Evolutionary conservation across 2,329 filamentous ascomycete genomes (phyloP).

Genomic region (Tolypocladium paradoxum): DNA sequence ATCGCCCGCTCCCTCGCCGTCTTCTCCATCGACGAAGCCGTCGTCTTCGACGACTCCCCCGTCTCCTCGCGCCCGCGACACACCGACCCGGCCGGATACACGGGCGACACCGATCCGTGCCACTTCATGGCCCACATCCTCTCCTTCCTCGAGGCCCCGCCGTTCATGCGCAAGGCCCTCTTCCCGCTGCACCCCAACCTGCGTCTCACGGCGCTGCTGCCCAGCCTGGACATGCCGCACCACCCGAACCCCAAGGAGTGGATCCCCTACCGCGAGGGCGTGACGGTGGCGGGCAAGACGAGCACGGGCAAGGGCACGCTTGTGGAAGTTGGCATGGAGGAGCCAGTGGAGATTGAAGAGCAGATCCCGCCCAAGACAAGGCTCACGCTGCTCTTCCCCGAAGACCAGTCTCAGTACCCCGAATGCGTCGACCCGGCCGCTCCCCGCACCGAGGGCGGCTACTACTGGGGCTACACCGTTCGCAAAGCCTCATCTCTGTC

Average conservation of each 20-base stretch:
- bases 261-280: slow-evolving; percentile 70
- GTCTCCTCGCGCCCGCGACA: slow-evolving; percentile 30
- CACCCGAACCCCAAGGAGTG: slow-evolving; percentile 68
- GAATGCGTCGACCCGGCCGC: slow-evolving; percentile 55
- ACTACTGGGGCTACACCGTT: slow-evolving; percentile 78
- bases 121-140: slow-evolving; percentile 73
- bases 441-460: slow-evolving; percentile 65
- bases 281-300: slow-evolving; percentile 42
- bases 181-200: slow-evolving; percentile 75
- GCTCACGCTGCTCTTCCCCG: slow-evolving; percentile 55
- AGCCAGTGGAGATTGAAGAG: slow-evolving; percentile 44
- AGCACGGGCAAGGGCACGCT: slow-evolving; percentile 36
- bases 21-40: slow-evolving; percentile 74
- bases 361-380: slow-evolving; percentile 60
- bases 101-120: slow-evolving; percentile 62
- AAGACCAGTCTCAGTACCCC: slow-evolving; percentile 31
- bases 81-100: slow-evolving; percentile 45
- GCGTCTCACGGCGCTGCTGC: slow-evolving; percentile 59
- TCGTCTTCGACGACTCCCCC: slow-evolving; percentile 66
- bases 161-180: slow-evolving; percentile 64
- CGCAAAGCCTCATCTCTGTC: slow-evolving; percentile 57
- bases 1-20: slow-evolving; percentile 74
- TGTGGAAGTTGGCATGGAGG: slow-evolving; percentile 47
- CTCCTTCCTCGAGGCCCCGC: slow-evolving; percentile 74
- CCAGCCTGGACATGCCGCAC: slow-evolving; percentile 75